Percentiles rank a stretch among this genome's conserved stretches.
Conservation (phyloP, 495 filamentous ascomycete species). For the Xylaria castorea region DNA sequence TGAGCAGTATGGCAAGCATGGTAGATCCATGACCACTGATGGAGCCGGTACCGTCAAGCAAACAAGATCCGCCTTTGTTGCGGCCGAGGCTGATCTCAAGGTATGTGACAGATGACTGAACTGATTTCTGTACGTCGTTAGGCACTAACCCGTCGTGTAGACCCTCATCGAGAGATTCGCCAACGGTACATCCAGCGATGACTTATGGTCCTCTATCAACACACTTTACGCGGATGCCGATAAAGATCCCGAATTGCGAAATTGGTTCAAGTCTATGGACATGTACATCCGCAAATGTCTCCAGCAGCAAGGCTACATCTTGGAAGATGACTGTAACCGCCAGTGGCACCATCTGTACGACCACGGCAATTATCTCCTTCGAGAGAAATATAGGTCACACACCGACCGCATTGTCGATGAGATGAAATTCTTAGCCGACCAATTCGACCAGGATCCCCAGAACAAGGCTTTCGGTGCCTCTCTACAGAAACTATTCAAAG, state of each 20-base stretch:
- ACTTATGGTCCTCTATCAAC: conserved; percentile 85
- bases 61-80: conserved; percentile 67
- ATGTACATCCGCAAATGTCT: conserved; percentile 81
- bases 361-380: conserved; percentile 84
- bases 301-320: conserved; percentile 87
- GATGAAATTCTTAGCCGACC: conserved; percentile 83
- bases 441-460: conserved; percentile 86
- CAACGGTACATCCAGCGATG: conserved; percentile 87
- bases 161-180: conserved; percentile 93
- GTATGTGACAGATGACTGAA: conserved; percentile 49
- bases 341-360: conserved; percentile 89
- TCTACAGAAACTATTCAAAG: conserved; percentile 82
- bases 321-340: conserved; percentile 79
- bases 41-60: conserved; percentile 71
- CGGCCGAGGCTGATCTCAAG: conserved; percentile 81
- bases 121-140: background rate
- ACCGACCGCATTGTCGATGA: conserved; percentile 89
- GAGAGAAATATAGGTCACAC: conserved; percentile 85
- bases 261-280: conserved; percentile 86
- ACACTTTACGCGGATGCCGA: conserved; percentile 91
- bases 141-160: conserved; percentile 64
- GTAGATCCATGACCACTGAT: conserved; percentile 67
- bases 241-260: conserved; percentile 81
- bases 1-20: conserved; percentile 83
- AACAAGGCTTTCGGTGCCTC: conserved; percentile 81